Evolutionary conservation across 768 basidiomycete species (phyloP).

Genomic region (Pulveroboletus ravenelii): DNA sequence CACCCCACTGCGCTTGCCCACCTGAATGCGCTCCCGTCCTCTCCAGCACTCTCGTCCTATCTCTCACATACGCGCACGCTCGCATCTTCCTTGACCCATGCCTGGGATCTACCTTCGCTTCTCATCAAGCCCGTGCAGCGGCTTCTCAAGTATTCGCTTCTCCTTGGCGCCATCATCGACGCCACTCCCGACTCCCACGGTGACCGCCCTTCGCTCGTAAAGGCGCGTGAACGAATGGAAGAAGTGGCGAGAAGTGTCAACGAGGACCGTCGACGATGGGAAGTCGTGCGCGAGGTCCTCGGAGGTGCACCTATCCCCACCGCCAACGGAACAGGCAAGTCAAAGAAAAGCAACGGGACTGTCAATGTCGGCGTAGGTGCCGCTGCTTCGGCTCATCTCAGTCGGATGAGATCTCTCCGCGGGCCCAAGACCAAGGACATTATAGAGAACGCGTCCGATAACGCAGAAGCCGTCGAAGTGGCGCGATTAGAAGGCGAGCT

Average conservation of each 20-base stretch:
- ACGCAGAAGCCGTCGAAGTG: conserved; percentile 47
- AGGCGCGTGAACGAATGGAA: conserved; percentile 48
- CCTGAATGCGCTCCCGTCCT: conserved; percentile 44
- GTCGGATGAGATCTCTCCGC: conserved; percentile 54
- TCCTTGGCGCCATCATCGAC: conserved; percentile 71
- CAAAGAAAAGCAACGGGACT: conserved; percentile 35
- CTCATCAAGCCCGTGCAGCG: conserved; percentile 98
- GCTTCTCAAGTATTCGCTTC: conserved; percentile 87
- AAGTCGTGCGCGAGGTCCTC: conserved; percentile 76
- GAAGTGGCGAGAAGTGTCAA: conserved; percentile 74
- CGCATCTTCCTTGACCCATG: conserved; percentile 70
- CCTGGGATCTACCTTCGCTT: conserved; percentile 90
- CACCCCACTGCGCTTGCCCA: conserved; percentile 73
- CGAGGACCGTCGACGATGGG: conserved; percentile 68
- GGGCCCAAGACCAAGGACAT: conserved; percentile 31
- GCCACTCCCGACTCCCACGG: conserved; percentile 66
- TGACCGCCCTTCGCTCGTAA: conserved; percentile 45
- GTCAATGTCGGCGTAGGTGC: conserved; percentile 43
- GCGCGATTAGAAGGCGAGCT: conserved; percentile 53
- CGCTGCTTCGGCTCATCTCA: conserved; percentile 52
- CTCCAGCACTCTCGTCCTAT: conserved; percentile 53
- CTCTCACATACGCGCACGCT: conserved; percentile 60
- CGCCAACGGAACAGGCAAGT: conserved; percentile 37
- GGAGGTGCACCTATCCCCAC: conserved; percentile 34
- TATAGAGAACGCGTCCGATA: conserved; percentile 27